These are phyloP conservation scores for Monilinia vaccinii-corymbosi DNA, from an alignment of 2,329 filamentous ascomycete species.

Conservation along the genomic window DNA sequence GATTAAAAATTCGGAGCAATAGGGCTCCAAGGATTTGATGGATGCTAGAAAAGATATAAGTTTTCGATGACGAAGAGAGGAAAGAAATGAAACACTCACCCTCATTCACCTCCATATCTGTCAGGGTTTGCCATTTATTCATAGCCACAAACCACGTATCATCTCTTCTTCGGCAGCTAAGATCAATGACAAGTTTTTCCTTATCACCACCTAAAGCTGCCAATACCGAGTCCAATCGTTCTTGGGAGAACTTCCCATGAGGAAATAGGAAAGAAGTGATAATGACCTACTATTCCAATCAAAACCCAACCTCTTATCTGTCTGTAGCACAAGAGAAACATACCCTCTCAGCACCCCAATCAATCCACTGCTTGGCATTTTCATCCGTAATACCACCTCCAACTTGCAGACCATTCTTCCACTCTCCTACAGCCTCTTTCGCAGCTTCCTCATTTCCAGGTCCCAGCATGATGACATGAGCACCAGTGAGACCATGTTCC, in stretches of 20 bases:
- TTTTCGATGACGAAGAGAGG: neutral
- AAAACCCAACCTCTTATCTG: constrained; percentile 6
- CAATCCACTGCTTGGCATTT: constrained; percentile 82
- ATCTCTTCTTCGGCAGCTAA: constrained; percentile 72
- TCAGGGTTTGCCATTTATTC: constrained; percentile 98
- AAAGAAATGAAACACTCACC: constrained; percentile 41
- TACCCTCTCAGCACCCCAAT: constrained; percentile 82
- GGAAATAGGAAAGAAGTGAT: constrained; percentile 95
- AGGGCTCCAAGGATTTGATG: constrained; percentile 73
- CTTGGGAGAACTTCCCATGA: constrained; percentile 68
- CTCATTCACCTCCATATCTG: constrained; percentile 86
- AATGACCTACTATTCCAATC: constrained; percentile 61
- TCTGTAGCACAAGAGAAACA: constrained; percentile 12
- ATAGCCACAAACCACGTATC: constrained; percentile 92
- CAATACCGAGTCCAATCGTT: constrained; percentile 66
- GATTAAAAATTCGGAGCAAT: constrained; percentile 94
- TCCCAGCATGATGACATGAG: constrained; percentile 95
- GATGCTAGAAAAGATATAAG: constrained; percentile 47
- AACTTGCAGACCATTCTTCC: constrained; percentile 76
- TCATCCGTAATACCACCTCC: constrained; percentile 85
- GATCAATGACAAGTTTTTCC: constrained; percentile 81
- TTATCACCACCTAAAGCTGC: constrained; percentile 63
- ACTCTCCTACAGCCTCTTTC: constrained; percentile 63
- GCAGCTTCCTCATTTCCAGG: constrained; percentile 78
- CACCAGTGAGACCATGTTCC: constrained; percentile 63